A percentile compares a stretch with the other conserved stretches of the same genome.
Conservation (phyloP, 2,329 filamentous ascomycete species). For the Pyrenochaeta sp. region DNA sequence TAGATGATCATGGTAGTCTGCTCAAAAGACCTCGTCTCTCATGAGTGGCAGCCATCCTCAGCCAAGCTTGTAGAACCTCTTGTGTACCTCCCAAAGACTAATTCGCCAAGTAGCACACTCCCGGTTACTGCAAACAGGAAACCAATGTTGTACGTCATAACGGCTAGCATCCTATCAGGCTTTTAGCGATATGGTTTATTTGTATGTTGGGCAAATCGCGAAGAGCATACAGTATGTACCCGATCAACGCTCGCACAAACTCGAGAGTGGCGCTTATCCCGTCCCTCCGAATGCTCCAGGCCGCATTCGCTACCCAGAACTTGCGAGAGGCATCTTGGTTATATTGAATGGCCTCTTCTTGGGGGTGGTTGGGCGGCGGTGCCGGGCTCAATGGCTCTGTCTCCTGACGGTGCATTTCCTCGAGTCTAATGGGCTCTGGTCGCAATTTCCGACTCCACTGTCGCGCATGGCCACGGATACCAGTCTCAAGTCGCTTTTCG, state of each 20-base stretch:
- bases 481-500: slow-evolving; percentile 2
- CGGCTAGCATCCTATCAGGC: slow-evolving; percentile 36
- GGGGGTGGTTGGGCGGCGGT: background rate
- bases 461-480: slow-evolving; percentile 11
- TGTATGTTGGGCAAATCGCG: background rate
- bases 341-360: slow-evolving; percentile 1
- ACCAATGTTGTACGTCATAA: slow-evolving; percentile 45
- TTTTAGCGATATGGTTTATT: slow-evolving; percentile 1
- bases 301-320: slow-evolving; percentile 29
- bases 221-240: slow-evolving; percentile 38
- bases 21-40: background rate
- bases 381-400: slow-evolving; percentile 27
- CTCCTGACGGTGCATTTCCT: slow-evolving; percentile 20
- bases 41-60: slow-evolving; percentile 39
- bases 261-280: slow-evolving; percentile 29
- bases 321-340: background rate
- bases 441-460: slow-evolving; percentile 23
- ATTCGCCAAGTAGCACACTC: slow-evolving; percentile 38
- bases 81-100: slow-evolving; percentile 39
- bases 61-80: slow-evolving; percentile 24
- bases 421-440: slow-evolving; percentile 11
- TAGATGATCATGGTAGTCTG: too few species aligned
- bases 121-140: slow-evolving; percentile 41
- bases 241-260: slow-evolving; percentile 34
- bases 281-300: slow-evolving; percentile 33